Conservation (phyloP, 2,329 filamentous ascomycete genomes). For the Stemphylium beticola region DNA sequence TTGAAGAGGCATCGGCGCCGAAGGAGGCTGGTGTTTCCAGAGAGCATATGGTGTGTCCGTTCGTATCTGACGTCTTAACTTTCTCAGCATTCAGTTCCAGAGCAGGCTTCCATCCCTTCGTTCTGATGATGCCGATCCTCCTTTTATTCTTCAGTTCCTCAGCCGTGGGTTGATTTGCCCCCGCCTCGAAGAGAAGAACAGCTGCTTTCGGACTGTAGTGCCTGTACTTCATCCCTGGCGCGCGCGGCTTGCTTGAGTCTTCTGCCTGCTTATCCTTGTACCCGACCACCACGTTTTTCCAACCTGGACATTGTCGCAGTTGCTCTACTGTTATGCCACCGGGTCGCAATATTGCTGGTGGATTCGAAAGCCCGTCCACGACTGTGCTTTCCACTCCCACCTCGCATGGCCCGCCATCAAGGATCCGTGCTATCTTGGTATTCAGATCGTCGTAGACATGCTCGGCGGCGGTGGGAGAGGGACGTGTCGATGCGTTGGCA, state of each 20-base stretch:
- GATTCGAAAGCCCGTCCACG: constrained; percentile 83
- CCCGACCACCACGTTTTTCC: constrained; percentile 77
- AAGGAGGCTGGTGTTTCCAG: neutral
- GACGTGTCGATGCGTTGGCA: constrained; percentile 91
- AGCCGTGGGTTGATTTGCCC: constrained; percentile 39
- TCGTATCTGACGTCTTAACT: neutral
- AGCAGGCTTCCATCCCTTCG: constrained; percentile 32
- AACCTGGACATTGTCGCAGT: constrained; percentile 74
- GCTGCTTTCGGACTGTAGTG: constrained; percentile 92
- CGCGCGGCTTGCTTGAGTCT: constrained; percentile 69
- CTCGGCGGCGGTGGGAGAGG: constrained; percentile 86
- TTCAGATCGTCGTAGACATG: constrained; percentile 87
- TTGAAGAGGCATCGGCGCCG: neutral
- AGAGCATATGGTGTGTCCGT: constrained; percentile 20
- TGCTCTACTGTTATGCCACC: constrained; percentile 87
- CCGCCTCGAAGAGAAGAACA: constrained; percentile 80
- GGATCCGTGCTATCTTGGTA: constrained; percentile 81
- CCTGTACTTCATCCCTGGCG: constrained; percentile 98
- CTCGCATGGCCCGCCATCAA: constrained; percentile 84
- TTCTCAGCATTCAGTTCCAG: constrained; percentile 22
- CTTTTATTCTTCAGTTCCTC: constrained; percentile 39
- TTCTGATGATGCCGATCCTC: constrained; percentile 51
- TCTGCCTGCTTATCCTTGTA: constrained; percentile 77
- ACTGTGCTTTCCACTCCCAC: constrained; percentile 98
- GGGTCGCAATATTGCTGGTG: constrained; percentile 82